Evolutionary conservation across 2,329 filamentous ascomycete species (phyloP).

Genomic region (Beauveria medogensis): DNA sequence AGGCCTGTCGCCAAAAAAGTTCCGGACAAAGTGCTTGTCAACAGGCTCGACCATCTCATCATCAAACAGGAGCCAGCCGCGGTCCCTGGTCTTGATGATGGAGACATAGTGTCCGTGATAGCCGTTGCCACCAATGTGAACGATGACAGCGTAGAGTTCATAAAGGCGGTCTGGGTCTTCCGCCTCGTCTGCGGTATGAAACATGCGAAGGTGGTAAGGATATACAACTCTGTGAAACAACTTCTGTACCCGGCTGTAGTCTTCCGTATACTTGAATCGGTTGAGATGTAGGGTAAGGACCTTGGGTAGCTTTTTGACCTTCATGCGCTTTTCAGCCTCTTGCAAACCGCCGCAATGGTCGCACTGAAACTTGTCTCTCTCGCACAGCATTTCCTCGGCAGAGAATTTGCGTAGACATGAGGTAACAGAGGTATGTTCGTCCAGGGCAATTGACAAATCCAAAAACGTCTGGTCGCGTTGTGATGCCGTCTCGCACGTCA

Average conservation of each 20-base stretch:
- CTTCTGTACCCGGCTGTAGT: constrained; percentile 87
- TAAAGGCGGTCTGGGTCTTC: constrained; percentile 90
- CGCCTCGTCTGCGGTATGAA: constrained; percentile 94
- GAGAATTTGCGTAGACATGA: constrained; percentile 94
- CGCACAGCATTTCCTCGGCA: constrained; percentile 95
- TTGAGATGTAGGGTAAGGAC: constrained; percentile 91
- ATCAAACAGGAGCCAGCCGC: constrained; percentile 93
- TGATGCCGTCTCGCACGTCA: constrained; percentile 93
- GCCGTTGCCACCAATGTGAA: constrained; percentile 93
- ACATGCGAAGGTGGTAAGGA: constrained; percentile 90
- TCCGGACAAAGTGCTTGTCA: constrained; percentile 89
- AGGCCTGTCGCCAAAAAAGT: constrained; percentile 92
- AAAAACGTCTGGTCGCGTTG: constrained; percentile 93
- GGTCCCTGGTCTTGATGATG: constrained; percentile 94
- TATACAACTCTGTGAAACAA: constrained; percentile 96
- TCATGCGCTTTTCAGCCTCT: constrained; percentile 98
- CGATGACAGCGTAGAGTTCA: constrained; percentile 92
- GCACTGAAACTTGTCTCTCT: constrained; percentile 98
- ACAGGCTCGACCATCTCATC: constrained; percentile 98
- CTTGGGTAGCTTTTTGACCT: constrained; percentile 88
- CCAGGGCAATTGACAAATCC: constrained; percentile 90
- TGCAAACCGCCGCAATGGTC: constrained; percentile 94
- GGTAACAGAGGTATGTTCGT: constrained; percentile 92
- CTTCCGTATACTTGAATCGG: constrained; percentile 96
- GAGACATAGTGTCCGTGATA: constrained; percentile 98